Evolutionary conservation across 163 green algal species (phyloP).

Genomic region (Smithsoniella earleae): DNA sequence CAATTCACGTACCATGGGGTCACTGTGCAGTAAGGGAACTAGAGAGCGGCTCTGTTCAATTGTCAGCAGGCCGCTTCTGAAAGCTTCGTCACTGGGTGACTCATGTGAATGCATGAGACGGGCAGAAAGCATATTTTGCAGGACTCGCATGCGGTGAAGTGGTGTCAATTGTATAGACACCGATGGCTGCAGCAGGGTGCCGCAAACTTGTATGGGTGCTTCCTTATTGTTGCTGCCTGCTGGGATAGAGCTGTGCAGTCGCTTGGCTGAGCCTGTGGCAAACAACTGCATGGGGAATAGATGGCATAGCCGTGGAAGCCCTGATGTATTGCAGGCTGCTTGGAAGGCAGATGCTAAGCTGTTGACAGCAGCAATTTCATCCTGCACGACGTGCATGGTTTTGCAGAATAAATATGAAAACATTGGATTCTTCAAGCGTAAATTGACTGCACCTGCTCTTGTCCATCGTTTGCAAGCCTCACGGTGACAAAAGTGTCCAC

Average conservation of each 20-base stretch:
- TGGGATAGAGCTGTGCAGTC: neutral
- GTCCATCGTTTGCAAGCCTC: too few relatives aligned
- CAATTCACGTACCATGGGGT: slow-evolving; percentile 15
- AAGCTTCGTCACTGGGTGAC: neutral
- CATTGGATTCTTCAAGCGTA: too few relatives aligned
- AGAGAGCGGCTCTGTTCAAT: slow-evolving; percentile 30
- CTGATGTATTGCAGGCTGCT: slow-evolving; percentile 12
- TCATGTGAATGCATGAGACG: neutral
- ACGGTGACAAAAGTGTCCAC: slow-evolving; percentile 19
- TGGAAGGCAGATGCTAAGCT: slow-evolving; percentile 12
- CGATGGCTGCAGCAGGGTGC: neutral
- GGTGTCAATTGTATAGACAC: neutral
- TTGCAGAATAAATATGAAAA: too few relatives aligned
- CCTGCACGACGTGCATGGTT: too few relatives aligned
- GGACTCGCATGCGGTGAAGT: slow-evolving; percentile 22
- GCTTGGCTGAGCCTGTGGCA: neutral
- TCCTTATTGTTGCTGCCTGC: neutral
- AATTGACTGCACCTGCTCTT: slow-evolving; percentile 3
- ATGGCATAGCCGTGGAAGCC: neutral
- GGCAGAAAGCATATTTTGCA: slow-evolving; percentile 14
- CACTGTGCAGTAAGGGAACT: neutral
- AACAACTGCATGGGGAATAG: neutral
- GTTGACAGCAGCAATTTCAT: slow-evolving; percentile 5
- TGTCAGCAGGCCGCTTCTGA: slow-evolving; percentile 13
- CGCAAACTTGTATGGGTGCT: neutral